Percentiles rank a stretch among this genome's conserved stretches.
These are phyloP conservation scores for Paramarasmius palmivorus DNA, from an alignment of 1,284 basidiomycete genomes.

Conservation along the genomic window DNA sequence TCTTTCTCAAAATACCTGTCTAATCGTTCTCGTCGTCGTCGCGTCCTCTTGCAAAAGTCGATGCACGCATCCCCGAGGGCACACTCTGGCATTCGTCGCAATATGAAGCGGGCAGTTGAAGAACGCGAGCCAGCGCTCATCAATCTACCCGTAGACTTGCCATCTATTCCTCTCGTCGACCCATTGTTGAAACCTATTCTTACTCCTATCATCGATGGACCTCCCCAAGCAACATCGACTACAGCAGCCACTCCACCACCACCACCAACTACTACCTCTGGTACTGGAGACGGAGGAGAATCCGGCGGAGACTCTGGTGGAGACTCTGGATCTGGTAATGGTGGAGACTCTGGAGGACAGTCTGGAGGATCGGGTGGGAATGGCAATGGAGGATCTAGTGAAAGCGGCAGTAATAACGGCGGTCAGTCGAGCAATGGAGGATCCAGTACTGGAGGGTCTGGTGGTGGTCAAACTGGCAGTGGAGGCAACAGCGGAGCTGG, in stretches of 20 bases:
- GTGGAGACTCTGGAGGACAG: not conserved
- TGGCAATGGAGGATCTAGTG: not conserved
- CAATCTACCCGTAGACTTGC: slow-evolving; percentile 38
- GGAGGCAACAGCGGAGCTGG: not conserved
- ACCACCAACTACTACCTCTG: slow-evolving; percentile 10
- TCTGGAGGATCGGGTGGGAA: no score
- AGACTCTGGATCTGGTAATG: slow-evolving; percentile 1
- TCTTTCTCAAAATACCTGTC: no score
- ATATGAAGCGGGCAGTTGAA: not conserved
- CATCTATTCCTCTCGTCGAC: slow-evolving; percentile 42
- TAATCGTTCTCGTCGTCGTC: no score
- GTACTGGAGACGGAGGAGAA: slow-evolving; percentile 3
- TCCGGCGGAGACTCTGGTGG: slow-evolving; percentile 1
- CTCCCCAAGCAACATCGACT: slow-evolving; percentile 14
- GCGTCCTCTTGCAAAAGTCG: no score
- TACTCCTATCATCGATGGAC: slow-evolving; percentile 23
- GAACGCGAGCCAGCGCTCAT: slow-evolving; percentile 40
- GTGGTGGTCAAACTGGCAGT: not conserved
- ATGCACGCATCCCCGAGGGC: no score
- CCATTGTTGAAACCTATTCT: slow-evolving; percentile 38
- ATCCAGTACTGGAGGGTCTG: not conserved
- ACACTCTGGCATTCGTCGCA: no score
- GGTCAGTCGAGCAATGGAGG: not conserved
- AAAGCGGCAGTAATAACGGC: not conserved
- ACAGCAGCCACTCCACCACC: slow-evolving; percentile 11